Percentiles rank a stretch among this genome's conserved stretches.
phyloP scores from a whole-genome alignment of 305 asterid genomes.

The Fraxinus dipetala region DNA sequence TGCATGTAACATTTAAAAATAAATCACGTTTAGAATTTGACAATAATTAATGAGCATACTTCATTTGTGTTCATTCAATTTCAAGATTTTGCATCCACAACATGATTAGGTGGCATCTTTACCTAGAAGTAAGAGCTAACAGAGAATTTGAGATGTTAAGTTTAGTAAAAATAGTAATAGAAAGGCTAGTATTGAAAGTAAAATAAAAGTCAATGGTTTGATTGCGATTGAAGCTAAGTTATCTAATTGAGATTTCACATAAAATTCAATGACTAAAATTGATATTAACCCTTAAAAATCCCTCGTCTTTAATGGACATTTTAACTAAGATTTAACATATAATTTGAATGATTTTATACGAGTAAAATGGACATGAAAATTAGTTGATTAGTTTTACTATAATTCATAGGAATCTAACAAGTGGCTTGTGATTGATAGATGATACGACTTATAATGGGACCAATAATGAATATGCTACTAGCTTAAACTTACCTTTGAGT shows the following conservation, averaged over 20 bases:
- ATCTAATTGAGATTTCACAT: not conserved
- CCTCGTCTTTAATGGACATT: not conserved
- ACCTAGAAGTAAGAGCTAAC: not conserved
- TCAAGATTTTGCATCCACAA: not conserved
- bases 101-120: too few relatives aligned
- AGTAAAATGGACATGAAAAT: not conserved
- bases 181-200: not conserved
- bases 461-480: not conserved
- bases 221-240: not conserved
- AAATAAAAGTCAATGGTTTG: too few relatives aligned
- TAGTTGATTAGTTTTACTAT: not conserved
- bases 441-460: not conserved
- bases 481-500: not conserved
- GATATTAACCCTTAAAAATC: not conserved
- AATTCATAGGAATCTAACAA: not conserved
- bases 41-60: not conserved
- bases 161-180: too few relatives aligned
- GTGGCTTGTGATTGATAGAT: not conserved
- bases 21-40: too few relatives aligned
- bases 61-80: too few relatives aligned
- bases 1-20: too few relatives aligned
- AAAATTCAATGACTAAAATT: not conserved
- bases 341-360: not conserved
- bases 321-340: not conserved
- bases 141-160: too few relatives aligned